Evolutionary conservation across 1,284 basidiomycete genomes (phyloP).

Genomic region (Agaricales sp.): DNA sequence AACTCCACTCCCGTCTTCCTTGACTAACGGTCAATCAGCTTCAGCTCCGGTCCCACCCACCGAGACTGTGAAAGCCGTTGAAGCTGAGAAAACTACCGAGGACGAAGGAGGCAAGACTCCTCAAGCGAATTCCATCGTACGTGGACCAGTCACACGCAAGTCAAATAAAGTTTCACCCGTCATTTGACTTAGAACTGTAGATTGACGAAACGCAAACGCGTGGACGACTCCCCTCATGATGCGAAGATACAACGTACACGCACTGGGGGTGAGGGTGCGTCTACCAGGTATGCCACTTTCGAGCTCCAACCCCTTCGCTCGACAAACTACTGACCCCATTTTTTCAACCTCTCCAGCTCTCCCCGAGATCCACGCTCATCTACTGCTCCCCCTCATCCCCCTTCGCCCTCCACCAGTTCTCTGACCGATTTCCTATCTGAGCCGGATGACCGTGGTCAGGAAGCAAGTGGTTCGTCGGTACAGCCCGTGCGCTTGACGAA

Average conservation of each 20-base stretch:
- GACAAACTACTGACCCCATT: background rate
- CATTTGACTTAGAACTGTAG: background rate
- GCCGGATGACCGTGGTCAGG: no score
- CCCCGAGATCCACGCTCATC: background rate
- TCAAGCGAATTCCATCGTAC: background rate
- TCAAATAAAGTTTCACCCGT: background rate
- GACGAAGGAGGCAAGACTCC: background rate
- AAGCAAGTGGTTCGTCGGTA: no score
- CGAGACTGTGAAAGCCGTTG: background rate
- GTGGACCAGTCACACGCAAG: background rate
- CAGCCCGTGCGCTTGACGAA: no score
- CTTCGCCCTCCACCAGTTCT: no score
- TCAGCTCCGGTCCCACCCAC: background rate
- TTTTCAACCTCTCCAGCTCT: background rate
- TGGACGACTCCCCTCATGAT: no score
- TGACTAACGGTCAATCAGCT: background rate
- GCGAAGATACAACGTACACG: no score
- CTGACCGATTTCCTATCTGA: no score
- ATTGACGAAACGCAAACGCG: no score
- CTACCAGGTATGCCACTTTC: background rate
- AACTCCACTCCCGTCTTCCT: background rate
- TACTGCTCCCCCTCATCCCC: background rate
- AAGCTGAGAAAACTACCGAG: background rate
- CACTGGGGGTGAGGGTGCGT: no score
- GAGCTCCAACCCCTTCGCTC: background rate